A percentile compares a stretch with the other conserved stretches of the same genome.
Conservation (phyloP, 1,139 yeast genomes). For the Geotrichum reessii region DNA sequence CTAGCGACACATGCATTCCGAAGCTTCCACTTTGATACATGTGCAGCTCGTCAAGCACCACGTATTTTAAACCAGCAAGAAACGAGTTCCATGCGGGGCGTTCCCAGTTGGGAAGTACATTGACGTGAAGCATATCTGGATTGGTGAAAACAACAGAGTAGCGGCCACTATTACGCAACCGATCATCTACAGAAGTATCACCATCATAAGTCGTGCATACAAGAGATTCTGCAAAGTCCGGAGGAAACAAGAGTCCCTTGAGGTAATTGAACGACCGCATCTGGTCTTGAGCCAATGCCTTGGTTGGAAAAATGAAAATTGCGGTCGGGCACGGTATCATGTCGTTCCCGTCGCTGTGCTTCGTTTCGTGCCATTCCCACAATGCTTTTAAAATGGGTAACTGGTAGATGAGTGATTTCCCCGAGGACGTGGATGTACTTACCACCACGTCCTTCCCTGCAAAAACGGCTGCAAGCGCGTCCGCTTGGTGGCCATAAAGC, state of each 20-base stretch:
- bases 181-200: constrained; percentile 60
- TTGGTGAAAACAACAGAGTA: constrained; percentile 75
- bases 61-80: constrained; percentile 55
- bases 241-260: constrained; percentile 34
- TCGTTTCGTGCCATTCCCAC: constrained; percentile 24
- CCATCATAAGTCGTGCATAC: constrained; percentile 85
- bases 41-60: constrained; percentile 85
- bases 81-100: constrained; percentile 61
- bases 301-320: constrained; percentile 88
- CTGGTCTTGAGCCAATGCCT: constrained; percentile 96
- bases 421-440: constrained; percentile 92
- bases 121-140: constrained; percentile 88
- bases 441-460: constrained; percentile 64
- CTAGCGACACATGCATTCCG: constrained; percentile 85
- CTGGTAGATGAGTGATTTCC: constrained; percentile 88
- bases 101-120: constrained; percentile 57
- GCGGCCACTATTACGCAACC: constrained; percentile 51
- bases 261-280: constrained; percentile 65
- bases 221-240: constrained; percentile 31
- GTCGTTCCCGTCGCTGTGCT: neutral
- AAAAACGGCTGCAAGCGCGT: constrained; percentile 58
- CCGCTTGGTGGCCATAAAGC: constrained; percentile 75
- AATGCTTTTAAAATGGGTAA: constrained; percentile 63
- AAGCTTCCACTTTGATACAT: constrained; percentile 74
- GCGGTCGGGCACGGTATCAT: constrained; percentile 54